Percentiles rank a stretch among this genome's conserved stretches.
phyloP scores from a whole-genome alignment of 2,329 filamentous ascomycete genomes.

The Aaosphaeria pasadenensis region DNA sequence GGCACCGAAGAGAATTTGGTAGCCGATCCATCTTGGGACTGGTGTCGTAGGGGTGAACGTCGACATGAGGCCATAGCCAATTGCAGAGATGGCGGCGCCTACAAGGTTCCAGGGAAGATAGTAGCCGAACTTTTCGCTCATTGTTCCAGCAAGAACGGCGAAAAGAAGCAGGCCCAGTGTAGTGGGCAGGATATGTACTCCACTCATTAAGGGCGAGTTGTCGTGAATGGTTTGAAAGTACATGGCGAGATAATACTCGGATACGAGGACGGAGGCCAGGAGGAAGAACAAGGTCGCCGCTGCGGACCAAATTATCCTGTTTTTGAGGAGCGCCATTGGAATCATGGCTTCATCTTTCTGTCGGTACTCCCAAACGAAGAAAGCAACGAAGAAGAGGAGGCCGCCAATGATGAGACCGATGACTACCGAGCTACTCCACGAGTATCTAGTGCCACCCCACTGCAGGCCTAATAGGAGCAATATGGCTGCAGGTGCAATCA shows the following conservation, averaged over 20 bases:
- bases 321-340: not conserved
- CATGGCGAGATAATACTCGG: not conserved
- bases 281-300: not conserved
- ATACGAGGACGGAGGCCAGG: constrained; percentile 1
- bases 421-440: constrained; percentile 25
- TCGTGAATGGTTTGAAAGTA: constrained; percentile 4
- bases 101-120: constrained; percentile 28
- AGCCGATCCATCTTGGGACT: constrained; percentile 2
- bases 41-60: not conserved
- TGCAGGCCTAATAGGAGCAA: constrained; percentile 17
- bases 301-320: not conserved
- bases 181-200: constrained; percentile 10
- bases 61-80: constrained; percentile 9
- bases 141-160: constrained; percentile 23
- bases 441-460: constrained; percentile 13
- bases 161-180: constrained; percentile 30
- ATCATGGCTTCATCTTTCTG: not conserved
- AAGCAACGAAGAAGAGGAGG: not conserved
- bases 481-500: not conserved
- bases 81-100: constrained; percentile 15
- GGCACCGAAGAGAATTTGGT: constrained; percentile 20
- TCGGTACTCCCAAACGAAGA: constrained; percentile 20
- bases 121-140: constrained; percentile 23
- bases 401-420: not conserved
- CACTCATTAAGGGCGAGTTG: constrained; percentile 1